These are phyloP conservation scores for Pneumocystis oryctolagi DNA, from an alignment of 1,139 yeast species.

Conservation along the genomic window DNA sequence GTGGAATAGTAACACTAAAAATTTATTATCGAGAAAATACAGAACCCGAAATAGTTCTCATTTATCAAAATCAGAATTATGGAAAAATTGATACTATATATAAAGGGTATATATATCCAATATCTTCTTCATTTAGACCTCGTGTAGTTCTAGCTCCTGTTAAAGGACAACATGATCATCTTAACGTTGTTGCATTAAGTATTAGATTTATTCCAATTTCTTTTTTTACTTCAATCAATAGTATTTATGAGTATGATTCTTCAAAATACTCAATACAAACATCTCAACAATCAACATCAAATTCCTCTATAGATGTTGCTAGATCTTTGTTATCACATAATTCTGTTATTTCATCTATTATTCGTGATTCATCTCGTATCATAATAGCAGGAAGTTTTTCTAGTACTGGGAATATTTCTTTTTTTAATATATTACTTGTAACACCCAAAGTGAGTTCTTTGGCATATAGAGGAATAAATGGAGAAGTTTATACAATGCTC, in stretches of 20 bases:
- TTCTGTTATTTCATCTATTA: slow-evolving; percentile 29
- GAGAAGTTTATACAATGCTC: slow-evolving; percentile 23
- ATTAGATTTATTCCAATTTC: slow-evolving; percentile 37
- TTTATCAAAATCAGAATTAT: slow-evolving; percentile 67
- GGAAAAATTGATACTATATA: slow-evolving; percentile 68
- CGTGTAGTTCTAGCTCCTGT: slow-evolving; percentile 30
- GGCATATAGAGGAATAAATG: slow-evolving; percentile 29
- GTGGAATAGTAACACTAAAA: slow-evolving; percentile 72
- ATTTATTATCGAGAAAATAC: slow-evolving; percentile 33
- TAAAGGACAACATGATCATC: slow-evolving; percentile 28
- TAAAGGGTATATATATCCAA: slow-evolving; percentile 50
- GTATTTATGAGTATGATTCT: slow-evolving; percentile 67
- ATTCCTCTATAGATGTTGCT: slow-evolving; percentile 50
- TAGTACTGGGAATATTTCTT: slow-evolving; percentile 20
- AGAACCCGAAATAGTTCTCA: slow-evolving; percentile 30
- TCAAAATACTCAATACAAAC: slow-evolving; percentile 42
- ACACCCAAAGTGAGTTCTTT: slow-evolving; percentile 11
- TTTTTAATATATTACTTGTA: background rate
- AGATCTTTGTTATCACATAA: slow-evolving; percentile 34
- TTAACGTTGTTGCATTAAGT: slow-evolving; percentile 57
- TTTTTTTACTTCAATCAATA: slow-evolving; percentile 36
- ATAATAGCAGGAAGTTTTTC: slow-evolving; percentile 16
- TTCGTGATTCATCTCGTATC: slow-evolving; percentile 8
- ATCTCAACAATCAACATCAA: slow-evolving; percentile 38
- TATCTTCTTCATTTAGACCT: slow-evolving; percentile 32